These are phyloP conservation scores for Aspergillus terreus DNA, from an alignment of 2,329 filamentous ascomycete genomes.

Conservation along the genomic window DNA sequence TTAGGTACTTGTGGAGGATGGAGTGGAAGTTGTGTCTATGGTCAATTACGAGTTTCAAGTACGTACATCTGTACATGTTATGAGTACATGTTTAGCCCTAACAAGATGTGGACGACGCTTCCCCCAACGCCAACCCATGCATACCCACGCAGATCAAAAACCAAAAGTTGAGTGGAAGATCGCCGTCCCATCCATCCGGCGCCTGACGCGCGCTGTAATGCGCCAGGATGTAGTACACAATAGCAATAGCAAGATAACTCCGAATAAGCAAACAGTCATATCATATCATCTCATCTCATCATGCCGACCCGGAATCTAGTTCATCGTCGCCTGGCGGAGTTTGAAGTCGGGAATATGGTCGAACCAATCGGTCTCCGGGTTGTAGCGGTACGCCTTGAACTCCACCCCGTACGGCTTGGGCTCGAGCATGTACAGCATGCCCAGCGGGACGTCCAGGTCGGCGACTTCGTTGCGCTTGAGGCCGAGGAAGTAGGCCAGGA, in stretches of 20 bases:
- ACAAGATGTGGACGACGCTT: background rate
- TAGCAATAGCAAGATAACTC: background rate
- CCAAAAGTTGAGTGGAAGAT: conserved; percentile 4
- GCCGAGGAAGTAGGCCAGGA: conserved; percentile 96
- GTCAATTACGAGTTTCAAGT: background rate
- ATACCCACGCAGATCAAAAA: background rate
- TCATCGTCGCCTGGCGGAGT: conserved; percentile 49
- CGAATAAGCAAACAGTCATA: background rate
- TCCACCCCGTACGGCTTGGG: conserved; percentile 97
- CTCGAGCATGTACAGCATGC: conserved; percentile 91
- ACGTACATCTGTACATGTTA: background rate
- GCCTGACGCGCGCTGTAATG: background rate
- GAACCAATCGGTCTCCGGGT: conserved; percentile 73
- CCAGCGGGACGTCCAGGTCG: conserved; percentile 87
- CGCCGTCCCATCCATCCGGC: background rate
- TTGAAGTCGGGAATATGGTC: conserved; percentile 81
- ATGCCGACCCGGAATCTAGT: conserved; percentile 8
- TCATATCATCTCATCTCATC: background rate
- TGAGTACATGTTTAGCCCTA: background rate
- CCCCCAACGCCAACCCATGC: background rate
- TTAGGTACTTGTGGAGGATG: background rate
- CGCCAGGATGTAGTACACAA: background rate
- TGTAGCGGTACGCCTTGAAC: conserved; percentile 92
- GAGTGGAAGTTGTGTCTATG: too few relatives aligned
- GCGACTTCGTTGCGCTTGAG: conserved; percentile 87